Percentiles rank a stretch among this genome's conserved stretches.
These are phyloP conservation scores for Corinectria fuckeliana DNA, from an alignment of 2,329 filamentous ascomycete species.

Conservation along the genomic window DNA sequence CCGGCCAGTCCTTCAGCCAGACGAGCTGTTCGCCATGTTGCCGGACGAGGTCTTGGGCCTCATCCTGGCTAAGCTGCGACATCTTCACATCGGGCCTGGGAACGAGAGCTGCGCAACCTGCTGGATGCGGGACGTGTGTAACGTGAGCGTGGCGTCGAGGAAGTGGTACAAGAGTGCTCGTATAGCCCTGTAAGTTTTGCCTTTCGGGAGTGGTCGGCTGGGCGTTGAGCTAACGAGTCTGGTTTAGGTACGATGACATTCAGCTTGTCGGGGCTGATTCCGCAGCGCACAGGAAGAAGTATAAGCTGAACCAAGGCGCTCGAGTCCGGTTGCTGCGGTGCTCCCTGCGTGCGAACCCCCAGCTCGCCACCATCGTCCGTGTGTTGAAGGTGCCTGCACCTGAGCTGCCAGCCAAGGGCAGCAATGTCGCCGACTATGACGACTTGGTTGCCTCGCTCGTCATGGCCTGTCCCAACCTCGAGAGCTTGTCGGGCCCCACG, in stretches of 20 bases:
- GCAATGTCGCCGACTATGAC: constrained; percentile 57
- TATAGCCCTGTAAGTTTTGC: constrained; percentile 54
- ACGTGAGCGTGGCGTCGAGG: constrained; percentile 56
- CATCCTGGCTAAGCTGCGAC: constrained; percentile 61
- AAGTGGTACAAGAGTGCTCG: constrained; percentile 61
- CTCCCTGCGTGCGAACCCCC: constrained; percentile 60
- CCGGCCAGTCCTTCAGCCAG: constrained; percentile 46
- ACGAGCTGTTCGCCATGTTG: constrained; percentile 61
- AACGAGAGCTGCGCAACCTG: constrained; percentile 67
- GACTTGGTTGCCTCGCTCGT: constrained; percentile 65
- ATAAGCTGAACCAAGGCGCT: constrained; percentile 59
- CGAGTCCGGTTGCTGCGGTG: constrained; percentile 64
- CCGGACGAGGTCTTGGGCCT: constrained; percentile 65
- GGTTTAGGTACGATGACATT: constrained; percentile 61
- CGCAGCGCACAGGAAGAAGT: constrained; percentile 61
- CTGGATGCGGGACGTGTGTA: constrained; percentile 67
- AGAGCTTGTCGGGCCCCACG: constrained; percentile 62
- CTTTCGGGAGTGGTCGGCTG: not conserved
- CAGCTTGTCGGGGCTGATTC: constrained; percentile 65
- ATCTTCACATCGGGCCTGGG: constrained; percentile 54
- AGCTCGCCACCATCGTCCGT: constrained; percentile 62
- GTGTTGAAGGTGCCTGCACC: constrained; percentile 61
- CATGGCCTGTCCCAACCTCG: constrained; percentile 70
- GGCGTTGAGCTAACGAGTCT: constrained; percentile 21
- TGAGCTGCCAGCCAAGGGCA: constrained; percentile 46